These are phyloP conservation scores for Globisporangium uncinulatum DNA, from an alignment of 352 stramenopile species.

Conservation along the genomic window DNA sequence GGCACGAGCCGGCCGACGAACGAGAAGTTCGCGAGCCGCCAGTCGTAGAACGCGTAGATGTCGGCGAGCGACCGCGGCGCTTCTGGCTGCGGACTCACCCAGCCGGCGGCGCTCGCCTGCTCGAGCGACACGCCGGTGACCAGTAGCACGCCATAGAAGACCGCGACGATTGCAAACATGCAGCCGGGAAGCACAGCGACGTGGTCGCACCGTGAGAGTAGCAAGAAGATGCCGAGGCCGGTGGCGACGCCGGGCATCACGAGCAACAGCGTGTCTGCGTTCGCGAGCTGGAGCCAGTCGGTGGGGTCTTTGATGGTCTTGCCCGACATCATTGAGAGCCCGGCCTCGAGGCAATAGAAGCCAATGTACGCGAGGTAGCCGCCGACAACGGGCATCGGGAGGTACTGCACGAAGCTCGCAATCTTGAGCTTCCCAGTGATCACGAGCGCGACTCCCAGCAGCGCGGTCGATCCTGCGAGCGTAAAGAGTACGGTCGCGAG, in stretches of 20 bases:
- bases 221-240: slow-evolving; percentile 79
- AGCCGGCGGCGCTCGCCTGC: slow-evolving; percentile 88
- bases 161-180: slow-evolving; percentile 86
- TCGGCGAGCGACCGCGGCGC: slow-evolving; percentile 52
- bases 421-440: slow-evolving; percentile 93
- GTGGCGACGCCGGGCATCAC: slow-evolving; percentile 82
- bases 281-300: slow-evolving; percentile 82
- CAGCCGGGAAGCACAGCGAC: slow-evolving; percentile 78
- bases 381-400: slow-evolving; percentile 96
- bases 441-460: slow-evolving; percentile 92
- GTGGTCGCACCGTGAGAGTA: slow-evolving; percentile 77
- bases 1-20: slow-evolving; percentile 71
- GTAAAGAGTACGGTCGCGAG: slow-evolving; percentile 94
- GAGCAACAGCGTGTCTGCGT: slow-evolving; percentile 73
- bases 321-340: slow-evolving; percentile 85
- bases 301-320: slow-evolving; percentile 85
- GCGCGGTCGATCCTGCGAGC: slow-evolving; percentile 88
- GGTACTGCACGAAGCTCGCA: slow-evolving; percentile 95
- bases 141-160: slow-evolving; percentile 82
- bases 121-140: slow-evolving; percentile 70
- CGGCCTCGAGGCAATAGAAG: slow-evolving; percentile 83
- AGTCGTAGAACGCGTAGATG: slow-evolving; percentile 81
- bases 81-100: slow-evolving; percentile 82
- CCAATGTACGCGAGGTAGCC: slow-evolving; percentile 98
- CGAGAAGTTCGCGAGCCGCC: slow-evolving; percentile 48